Percentiles rank a stretch among this genome's conserved stretches.
Evolutionary conservation across 768 basidiomycete species (phyloP).

Genomic region (Tricholoma hemisulphureum): DNA sequence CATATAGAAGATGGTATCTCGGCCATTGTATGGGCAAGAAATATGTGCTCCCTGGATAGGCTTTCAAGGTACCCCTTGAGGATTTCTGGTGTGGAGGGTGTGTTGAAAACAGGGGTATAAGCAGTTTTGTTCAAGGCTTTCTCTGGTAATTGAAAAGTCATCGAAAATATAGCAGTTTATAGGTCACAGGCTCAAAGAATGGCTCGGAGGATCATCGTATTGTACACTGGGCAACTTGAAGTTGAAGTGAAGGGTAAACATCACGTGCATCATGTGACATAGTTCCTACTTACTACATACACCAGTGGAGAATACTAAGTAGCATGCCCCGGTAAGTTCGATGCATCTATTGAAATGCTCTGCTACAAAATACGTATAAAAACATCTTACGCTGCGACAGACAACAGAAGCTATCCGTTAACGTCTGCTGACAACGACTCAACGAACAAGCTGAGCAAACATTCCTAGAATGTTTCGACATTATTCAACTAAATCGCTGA

Average conservation of each 20-base stretch:
- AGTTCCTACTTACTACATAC: too few species aligned
- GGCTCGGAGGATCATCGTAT: neutral
- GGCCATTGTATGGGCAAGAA: conserved; percentile 26
- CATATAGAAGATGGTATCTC: conserved; percentile 26
- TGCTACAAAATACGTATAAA: too few species aligned
- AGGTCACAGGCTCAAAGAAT: neutral
- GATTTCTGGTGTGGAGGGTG: conserved; percentile 9
- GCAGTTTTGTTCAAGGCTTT: conserved; percentile 7
- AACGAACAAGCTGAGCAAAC: neutral
- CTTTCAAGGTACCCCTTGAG: conserved; percentile 19
- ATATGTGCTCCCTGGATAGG: conserved; percentile 24
- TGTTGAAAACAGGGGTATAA: conserved; percentile 18
- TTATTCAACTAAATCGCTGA: neutral
- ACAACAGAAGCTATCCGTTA: too few species aligned
- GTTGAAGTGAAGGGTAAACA: neutral
- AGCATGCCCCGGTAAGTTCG: neutral
- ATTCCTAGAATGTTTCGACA: neutral
- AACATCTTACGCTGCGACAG: too few species aligned
- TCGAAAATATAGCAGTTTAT: neutral
- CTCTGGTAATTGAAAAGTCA: neutral
- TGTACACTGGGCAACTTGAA: too few species aligned
- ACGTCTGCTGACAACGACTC: too few species aligned
- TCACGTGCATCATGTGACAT: neutral
- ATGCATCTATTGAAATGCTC: neutral
- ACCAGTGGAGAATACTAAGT: too few species aligned